A percentile compares a stretch with the other conserved stretches of the same genome.
Evolutionary conservation across 805 yeast genomes (phyloP).

Genomic region (Brettanomyces bruxellensis): DNA sequence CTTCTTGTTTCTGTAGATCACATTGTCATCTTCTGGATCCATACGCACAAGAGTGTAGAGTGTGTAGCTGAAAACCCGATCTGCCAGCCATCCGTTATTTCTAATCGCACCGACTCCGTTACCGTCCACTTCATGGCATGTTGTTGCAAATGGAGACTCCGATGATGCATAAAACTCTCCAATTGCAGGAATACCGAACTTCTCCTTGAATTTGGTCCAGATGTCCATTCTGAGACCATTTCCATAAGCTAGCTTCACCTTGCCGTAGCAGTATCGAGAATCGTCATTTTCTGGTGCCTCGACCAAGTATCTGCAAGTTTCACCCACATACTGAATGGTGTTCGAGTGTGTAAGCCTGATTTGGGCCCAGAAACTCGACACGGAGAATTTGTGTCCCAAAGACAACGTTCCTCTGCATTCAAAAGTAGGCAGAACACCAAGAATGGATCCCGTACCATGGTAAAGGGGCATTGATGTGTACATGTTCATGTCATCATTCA

Average conservation of each 20-base stretch:
- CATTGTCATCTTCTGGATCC: conserved; percentile 72
- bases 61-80: conserved; percentile 37
- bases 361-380: conserved; percentile 85
- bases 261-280: conserved; percentile 16
- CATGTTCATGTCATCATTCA: conserved; percentile 45
- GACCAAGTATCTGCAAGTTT: conserved; percentile 78
- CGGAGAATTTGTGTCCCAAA: conserved; percentile 72
- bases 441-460: conserved; percentile 86
- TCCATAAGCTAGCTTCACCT: conserved; percentile 69
- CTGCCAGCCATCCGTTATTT: conserved; percentile 70
- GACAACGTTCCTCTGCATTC: conserved; percentile 67
- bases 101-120: conserved; percentile 84
- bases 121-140: conserved; percentile 52
- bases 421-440: conserved; percentile 63
- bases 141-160: conserved; percentile 84
- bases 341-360: conserved; percentile 63
- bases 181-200: conserved; percentile 66
- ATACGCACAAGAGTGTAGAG: conserved; percentile 56
- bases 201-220: conserved; percentile 69
- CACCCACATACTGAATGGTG: conserved; percentile 90
- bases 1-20: conserved; percentile 57
- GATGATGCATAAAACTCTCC: conserved; percentile 95
- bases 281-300: conserved; percentile 35
- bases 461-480: conserved; percentile 94
- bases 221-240: conserved; percentile 87